phyloP scores from a whole-genome alignment of 2,329 filamentous ascomycete genomes.

The Phyllosticta citrichinensis region DNA sequence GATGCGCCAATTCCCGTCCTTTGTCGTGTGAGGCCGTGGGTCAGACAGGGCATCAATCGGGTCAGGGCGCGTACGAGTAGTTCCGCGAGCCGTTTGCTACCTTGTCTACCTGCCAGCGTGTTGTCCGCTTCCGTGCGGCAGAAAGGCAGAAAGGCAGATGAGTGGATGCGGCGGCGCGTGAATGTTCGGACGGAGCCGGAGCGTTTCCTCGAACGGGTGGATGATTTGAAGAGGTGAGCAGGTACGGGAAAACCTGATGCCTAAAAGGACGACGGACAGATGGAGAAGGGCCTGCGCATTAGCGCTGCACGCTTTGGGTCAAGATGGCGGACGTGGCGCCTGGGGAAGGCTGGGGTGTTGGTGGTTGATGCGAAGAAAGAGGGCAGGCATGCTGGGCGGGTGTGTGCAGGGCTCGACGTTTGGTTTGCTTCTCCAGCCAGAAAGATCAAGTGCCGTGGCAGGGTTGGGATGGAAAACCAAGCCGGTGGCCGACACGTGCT shows the following conservation, averaged over 20 bases:
- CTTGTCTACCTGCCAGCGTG: background rate
- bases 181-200: background rate
- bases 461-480: background rate
- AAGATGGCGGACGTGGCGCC: background rate
- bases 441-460: background rate
- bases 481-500: background rate
- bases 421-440: background rate
- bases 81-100: background rate
- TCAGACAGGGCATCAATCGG: background rate
- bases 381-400: background rate
- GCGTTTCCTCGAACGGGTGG: background rate
- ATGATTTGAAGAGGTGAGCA: background rate
- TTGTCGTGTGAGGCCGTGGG: background rate
- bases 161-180: background rate
- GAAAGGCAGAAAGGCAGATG: background rate
- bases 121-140: background rate
- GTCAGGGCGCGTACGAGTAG: background rate
- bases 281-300: background rate
- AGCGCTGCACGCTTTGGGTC: background rate
- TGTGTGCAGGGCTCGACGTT: background rate
- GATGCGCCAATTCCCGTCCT: background rate
- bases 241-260: background rate
- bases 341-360: background rate
- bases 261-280: background rate
- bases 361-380: background rate